Evolutionary conservation across 1,284 basidiomycete genomes (phyloP).

Genomic region (Tilletia indica): DNA sequence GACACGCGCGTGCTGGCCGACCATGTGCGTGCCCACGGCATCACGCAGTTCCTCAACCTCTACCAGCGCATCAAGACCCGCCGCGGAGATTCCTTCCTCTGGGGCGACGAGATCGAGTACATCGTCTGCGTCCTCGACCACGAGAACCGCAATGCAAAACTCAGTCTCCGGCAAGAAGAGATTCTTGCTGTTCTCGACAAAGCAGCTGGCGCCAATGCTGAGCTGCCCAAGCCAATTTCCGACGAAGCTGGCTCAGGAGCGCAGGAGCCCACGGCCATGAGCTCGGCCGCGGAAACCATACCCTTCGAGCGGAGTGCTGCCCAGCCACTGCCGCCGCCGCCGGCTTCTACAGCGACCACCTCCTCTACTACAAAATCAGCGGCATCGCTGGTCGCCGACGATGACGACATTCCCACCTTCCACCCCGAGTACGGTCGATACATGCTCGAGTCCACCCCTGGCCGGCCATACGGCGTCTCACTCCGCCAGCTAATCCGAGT

Average conservation of each 20-base stretch:
- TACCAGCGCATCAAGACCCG: constrained; percentile 90
- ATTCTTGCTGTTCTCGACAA: constrained; percentile 74
- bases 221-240: constrained; percentile 22
- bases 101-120: constrained; percentile 99
- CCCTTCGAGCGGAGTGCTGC: constrained; percentile 21
- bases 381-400: constrained; percentile 3
- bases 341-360: not conserved
- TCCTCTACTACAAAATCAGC: not conserved
- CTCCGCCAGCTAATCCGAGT: constrained; percentile 82
- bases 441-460: constrained; percentile 98
- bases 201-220: constrained; percentile 35
- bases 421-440: constrained; percentile 98
- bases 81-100: constrained; percentile 88
- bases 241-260: not conserved
- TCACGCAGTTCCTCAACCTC: constrained; percentile 88
- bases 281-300: constrained; percentile 14
- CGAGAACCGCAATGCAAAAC: constrained; percentile 72
- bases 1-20: constrained; percentile 75
- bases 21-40: constrained; percentile 88
- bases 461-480: constrained; percentile 84
- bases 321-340: constrained; percentile 18
- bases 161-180: constrained; percentile 89
- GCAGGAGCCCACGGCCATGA: not conserved
- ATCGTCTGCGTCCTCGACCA: constrained; percentile 88
- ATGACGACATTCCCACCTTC: constrained; percentile 71